Base-by-base conservation (phyloP, 2,329 filamentous ascomycete species). In the Ophiocordyceps camponoti-rufipedis region DNA sequence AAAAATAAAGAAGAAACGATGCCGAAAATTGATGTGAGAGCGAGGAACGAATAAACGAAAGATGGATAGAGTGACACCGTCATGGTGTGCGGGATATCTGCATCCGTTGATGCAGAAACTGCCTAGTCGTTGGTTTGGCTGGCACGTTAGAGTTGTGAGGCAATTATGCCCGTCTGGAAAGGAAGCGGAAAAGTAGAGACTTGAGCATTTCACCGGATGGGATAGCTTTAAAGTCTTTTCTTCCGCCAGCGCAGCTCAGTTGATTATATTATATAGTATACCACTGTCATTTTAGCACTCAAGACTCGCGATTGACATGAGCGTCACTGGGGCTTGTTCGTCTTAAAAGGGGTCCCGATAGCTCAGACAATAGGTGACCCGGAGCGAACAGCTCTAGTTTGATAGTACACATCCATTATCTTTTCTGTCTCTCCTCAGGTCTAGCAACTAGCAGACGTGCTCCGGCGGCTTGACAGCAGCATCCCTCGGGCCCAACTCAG, bases 401-500 rank as follows among this genome's bases (percentile, higher is more conserved):
- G 3, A 23, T 23, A 23, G 23, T 23, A 23, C n/a, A n/a, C n/a
- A n/a, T n/a, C n/a, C n/a, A n/a, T n/a, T n/a, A n/a, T n/a, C n/a
- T n/a, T n/a, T n/a, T n/a, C n/a, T n/a, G n/a, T n/a, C n/a, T 33
- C 31, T 33, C 13, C 31, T 11, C 31, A 10, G 7, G 7, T 3
- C 13, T 11, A 35, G 9, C 18, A 43, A 32, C 41, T 51, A 86
- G 58, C 84, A 89, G 23, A 86, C 69, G 62, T 88, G 78, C 63
- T 88, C 83, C 45, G 83, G 67, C 55, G 79, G 68, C 46, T 75
- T 61, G 5, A 72, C 69, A 29, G 64, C 72, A 0, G 73, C 80
- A 51, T 80, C 78, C 52, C 70, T 67, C 33, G 75, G 70, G 0
- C 89, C 88, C 48, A 95, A 60, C 52, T 94, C 87, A 4, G 80